These are phyloP conservation scores for Quillaja saponaria DNA, from an alignment of 306 rosid species.

Conservation along the genomic window DNA sequence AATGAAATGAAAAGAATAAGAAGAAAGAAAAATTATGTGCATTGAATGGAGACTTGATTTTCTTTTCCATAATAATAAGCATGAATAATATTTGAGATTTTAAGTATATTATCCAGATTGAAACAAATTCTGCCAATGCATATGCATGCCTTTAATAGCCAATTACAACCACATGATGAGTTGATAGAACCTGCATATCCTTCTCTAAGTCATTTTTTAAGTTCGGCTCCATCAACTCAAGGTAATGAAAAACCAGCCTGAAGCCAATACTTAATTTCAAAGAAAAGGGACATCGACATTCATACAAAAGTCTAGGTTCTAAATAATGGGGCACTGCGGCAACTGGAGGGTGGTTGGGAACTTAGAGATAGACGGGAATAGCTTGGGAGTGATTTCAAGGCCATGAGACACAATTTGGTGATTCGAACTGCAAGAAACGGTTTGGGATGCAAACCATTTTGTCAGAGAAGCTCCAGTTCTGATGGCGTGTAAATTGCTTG, in stretches of 20 bases:
- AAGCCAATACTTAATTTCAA: background rate
- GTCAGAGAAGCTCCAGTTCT: constrained; percentile 62
- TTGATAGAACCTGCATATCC: background rate
- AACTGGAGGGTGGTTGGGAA: constrained; percentile 39
- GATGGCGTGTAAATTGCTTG: too few relatives aligned
- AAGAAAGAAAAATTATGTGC: too few relatives aligned
- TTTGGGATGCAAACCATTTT: constrained; percentile 47
- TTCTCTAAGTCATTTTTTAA: constrained; percentile 5
- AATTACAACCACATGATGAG: background rate
- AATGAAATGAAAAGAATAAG: too few relatives aligned
- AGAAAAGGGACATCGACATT: background rate
- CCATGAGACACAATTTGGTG: constrained; percentile 31
- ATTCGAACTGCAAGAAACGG: constrained; percentile 36
- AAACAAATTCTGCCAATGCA: background rate
- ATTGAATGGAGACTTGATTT: too few relatives aligned
- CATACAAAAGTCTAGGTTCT: too few relatives aligned
- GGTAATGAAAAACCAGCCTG: background rate
- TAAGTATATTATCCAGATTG: background rate
- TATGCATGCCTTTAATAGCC: background rate
- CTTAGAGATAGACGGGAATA: constrained; percentile 61
- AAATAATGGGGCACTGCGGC: constrained; percentile 33
- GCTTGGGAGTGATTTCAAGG: constrained; percentile 48
- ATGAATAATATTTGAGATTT: too few relatives aligned
- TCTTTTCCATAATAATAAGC: background rate
- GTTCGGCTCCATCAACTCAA: background rate